Evolutionary conservation across 129 eudicot species (phyloP).

Genomic region (Escallonia herrerae): DNA sequence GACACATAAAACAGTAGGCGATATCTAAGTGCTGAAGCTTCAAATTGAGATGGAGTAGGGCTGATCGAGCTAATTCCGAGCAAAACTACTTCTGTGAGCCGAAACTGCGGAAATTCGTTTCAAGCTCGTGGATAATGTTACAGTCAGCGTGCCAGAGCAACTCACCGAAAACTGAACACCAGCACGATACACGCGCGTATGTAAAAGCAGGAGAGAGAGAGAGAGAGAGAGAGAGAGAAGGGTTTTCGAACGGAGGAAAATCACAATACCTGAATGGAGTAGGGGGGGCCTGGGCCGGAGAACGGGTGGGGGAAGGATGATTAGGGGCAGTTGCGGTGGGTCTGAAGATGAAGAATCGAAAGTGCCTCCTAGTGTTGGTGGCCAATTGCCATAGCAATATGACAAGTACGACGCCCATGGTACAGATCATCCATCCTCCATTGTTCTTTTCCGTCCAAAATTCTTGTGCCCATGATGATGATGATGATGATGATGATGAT

Average conservation of each 20-base stretch:
- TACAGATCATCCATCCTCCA: constrained; percentile 23
- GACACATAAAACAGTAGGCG: too few relatives aligned
- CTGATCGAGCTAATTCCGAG: too few relatives aligned
- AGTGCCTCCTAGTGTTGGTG: not conserved
- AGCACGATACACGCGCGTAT: not conserved
- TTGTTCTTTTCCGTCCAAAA: constrained; percentile 2
- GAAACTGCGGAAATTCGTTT: too few relatives aligned
- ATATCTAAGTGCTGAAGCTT: too few relatives aligned
- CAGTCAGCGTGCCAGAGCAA: too few relatives aligned
- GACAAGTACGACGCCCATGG: constrained; percentile 26
- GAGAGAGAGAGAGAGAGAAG: not conserved
- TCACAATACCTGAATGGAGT: constrained; percentile 15
- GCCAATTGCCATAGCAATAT: constrained; percentile 22
- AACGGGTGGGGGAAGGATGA: constrained; percentile 4
- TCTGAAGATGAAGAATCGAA: constrained; percentile 13
- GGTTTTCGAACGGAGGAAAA: not conserved
- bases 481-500: too few relatives aligned
- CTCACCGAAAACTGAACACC: too few relatives aligned
- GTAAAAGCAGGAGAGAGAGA: too few relatives aligned
- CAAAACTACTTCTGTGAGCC: too few relatives aligned
- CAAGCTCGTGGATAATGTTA: too few relatives aligned
- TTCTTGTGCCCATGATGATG: not conserved
- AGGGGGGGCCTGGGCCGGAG: not conserved
- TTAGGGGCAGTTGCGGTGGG: not conserved
- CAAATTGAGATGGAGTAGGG: too few relatives aligned